Evolutionary conservation across 768 basidiomycete species (phyloP).

Genomic region (Pleurotus ostreatus): DNA sequence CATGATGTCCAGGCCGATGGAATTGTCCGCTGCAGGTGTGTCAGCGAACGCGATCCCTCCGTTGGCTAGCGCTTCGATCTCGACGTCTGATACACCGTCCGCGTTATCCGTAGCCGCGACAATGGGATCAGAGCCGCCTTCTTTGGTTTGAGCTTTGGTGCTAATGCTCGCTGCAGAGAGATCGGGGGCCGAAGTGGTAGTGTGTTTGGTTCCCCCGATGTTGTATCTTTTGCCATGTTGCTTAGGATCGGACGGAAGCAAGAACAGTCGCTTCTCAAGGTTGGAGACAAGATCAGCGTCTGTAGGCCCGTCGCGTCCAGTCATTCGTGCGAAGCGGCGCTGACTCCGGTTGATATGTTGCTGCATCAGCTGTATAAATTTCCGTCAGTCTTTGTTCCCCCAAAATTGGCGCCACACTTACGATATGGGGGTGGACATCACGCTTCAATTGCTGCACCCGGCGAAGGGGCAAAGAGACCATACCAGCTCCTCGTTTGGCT

Average conservation of each 20-base stretch:
- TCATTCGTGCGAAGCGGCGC: conserved; percentile 67
- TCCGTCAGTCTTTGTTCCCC: neutral
- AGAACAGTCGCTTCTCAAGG: conserved; percentile 44
- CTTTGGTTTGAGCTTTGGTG: conserved; percentile 6
- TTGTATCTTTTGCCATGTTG: conserved; percentile 34
- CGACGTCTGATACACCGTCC: neutral
- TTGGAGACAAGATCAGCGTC: conserved; percentile 41
- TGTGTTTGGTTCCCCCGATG: conserved; percentile 19
- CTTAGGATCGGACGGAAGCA: conserved; percentile 24
- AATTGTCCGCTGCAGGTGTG: conserved; percentile 37
- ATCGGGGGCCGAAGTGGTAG: neutral
- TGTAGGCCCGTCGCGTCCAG: conserved; percentile 49
- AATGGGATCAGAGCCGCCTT: neutral
- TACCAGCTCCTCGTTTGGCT: conserved; percentile 10
- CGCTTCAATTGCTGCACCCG: conserved; percentile 9
- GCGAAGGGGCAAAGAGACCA: conserved; percentile 13
- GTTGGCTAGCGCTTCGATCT: conserved; percentile 2
- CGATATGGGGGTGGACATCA: conserved; percentile 16
- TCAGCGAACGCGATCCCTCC: conserved; percentile 19
- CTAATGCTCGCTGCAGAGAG: conserved; percentile 7
- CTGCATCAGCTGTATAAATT: conserved; percentile 51
- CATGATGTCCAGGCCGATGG: conserved; percentile 71
- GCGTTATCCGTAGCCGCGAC: neutral
- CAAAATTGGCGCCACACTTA: neutral
- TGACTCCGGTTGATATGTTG: conserved; percentile 66